Percentiles rank a stretch among this genome's conserved stretches.
These are phyloP conservation scores for Podaxis sp. DNA, from an alignment of 768 basidiomycete genomes.

Conservation along the genomic window DNA sequence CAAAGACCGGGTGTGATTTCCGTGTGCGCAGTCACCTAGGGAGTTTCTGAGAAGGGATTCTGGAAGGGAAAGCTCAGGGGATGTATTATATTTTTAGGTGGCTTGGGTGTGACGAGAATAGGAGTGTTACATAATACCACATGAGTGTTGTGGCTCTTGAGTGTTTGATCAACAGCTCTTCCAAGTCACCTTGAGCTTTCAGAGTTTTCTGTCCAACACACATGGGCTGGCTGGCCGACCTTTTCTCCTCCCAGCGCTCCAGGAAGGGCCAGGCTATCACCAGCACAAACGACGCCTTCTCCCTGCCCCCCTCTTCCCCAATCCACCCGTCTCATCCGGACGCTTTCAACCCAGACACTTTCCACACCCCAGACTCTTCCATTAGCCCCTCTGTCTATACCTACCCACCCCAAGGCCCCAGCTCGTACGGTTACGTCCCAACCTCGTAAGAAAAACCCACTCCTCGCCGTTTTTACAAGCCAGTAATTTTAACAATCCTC, in stretches of 20 bases:
- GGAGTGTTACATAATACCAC: constrained; percentile 12
- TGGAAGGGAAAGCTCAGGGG: neutral
- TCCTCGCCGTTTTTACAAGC: neutral
- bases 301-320: constrained; percentile 75
- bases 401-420: constrained; percentile 69
- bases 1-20: constrained; percentile 88
- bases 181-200: neutral
- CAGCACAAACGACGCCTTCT: constrained; percentile 86
- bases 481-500: constrained; percentile 8
- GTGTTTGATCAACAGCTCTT: neutral
- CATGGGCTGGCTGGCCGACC: constrained; percentile 75
- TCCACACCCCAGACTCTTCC: constrained; percentile 47
- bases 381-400: constrained; percentile 56
- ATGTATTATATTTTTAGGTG: neutral
- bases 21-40: constrained; percentile 52
- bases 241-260: constrained; percentile 56
- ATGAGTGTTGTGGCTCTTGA: neutral
- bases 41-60: constrained; percentile 25
- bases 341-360: constrained; percentile 55
- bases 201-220: neutral
- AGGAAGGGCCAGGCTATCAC: constrained; percentile 67
- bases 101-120: neutral
- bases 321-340: constrained; percentile 48
- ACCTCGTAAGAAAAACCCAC: constrained; percentile 42
- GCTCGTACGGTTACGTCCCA: constrained; percentile 60